Evolutionary conservation across 2,329 filamentous ascomycete species (phyloP), one percentile per base, ranked within the genome.

Genomic region (Stachybotrys chlorohalonatus): DNA sequence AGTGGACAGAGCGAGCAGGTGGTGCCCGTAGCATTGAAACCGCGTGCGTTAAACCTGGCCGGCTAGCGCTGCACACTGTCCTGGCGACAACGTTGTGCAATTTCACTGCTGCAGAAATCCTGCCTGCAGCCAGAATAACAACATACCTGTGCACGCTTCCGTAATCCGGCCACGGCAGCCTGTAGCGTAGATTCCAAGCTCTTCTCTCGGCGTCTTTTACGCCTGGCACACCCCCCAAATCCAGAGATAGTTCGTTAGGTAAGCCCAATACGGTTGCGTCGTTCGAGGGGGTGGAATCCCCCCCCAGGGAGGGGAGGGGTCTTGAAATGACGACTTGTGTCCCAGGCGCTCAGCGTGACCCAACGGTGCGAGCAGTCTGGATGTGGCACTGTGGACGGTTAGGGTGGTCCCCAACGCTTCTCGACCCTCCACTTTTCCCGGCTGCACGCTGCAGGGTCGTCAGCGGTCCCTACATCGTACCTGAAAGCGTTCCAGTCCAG

Each of bases 321-420:
- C 24, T 42, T 42, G 13, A 42, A 42, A 42, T 42, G 36, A 42
- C 36, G 36, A 42, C 24, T 24, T 4, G 24, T 24, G 24, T 4
- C 24, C 24, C 24, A 24, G 24, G 36, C 6, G 36, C 13, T 13
- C 55, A 57, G 50, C 59, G 59, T 61, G 59, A 59, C 59, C 52
- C 30, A n/a, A 52, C 58, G 32, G 59, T 60, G 53, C 13, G n/a
- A 15, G 13, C 17, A 30, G 3, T 9, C 13, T 5, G 36, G 36
- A 13, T 13, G 36, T 5, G 2, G 36, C 36, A 42, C 36, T 9
- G 36, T 42, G 36, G 36, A 5, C 9, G 36, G 13, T 13, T 13
- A 5, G 36, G 24, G 24, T 24, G 24, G 24, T 24, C 24, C 24
- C 24, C 24, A 24, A 24, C 24, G 24, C 24, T 24, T 24, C 24